Conservation (phyloP, 2,329 filamentous ascomycete species). For the Pseudopithomyces maydicus region DNA sequence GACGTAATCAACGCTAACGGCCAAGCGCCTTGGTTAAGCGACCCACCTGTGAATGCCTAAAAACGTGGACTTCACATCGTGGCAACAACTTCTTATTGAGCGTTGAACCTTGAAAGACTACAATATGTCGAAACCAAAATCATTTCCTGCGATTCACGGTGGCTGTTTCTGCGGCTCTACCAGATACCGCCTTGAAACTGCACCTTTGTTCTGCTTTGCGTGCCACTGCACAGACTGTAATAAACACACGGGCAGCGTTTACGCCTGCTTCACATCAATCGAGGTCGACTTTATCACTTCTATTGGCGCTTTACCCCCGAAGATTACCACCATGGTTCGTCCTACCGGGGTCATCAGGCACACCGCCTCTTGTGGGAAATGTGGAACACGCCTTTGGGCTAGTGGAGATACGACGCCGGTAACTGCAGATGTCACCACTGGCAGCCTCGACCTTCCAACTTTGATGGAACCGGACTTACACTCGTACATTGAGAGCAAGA, state of each 20-base stretch:
- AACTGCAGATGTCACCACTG: slow-evolving; percentile 23
- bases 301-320: slow-evolving; percentile 20
- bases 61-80: background rate
- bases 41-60: slow-evolving; percentile 1
- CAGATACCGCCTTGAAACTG: slow-evolving; percentile 31
- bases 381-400: slow-evolving; percentile 28
- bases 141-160: slow-evolving; percentile 37
- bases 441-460: slow-evolving; percentile 32
- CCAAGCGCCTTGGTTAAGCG: background rate
- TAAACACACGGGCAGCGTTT: slow-evolving; percentile 29
- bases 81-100: background rate
- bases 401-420: slow-evolving; percentile 11
- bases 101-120: background rate
- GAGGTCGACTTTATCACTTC: slow-evolving; percentile 27
- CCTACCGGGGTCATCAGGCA: slow-evolving; percentile 1
- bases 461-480: slow-evolving; percentile 40
- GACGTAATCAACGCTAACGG: slow-evolving; percentile 1
- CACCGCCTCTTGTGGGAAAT: slow-evolving; percentile 25
- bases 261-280: slow-evolving; percentile 27
- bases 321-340: background rate
- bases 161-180: slow-evolving; percentile 30
- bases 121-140: slow-evolving; percentile 15
- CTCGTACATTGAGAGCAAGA: slow-evolving; percentile 32
- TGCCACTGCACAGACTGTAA: slow-evolving; percentile 41
- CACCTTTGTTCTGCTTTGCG: slow-evolving; percentile 36